Evolutionary conservation across 2,329 filamentous ascomycete genomes (phyloP).

Genomic region (Neonectria magnoliae): DNA sequence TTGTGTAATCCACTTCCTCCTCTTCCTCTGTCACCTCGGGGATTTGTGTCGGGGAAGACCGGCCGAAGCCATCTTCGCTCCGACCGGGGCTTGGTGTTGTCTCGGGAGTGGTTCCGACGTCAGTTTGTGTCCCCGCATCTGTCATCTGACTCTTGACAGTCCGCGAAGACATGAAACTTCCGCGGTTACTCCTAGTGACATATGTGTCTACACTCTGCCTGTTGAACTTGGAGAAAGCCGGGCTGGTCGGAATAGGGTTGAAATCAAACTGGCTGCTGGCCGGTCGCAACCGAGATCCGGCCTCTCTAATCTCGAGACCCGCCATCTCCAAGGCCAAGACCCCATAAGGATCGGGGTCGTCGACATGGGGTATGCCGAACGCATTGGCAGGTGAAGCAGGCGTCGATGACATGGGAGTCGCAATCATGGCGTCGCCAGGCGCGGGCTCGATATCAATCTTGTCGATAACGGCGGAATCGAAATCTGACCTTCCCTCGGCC

Average conservation of each 20-base stretch:
- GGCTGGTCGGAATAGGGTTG: constrained; percentile 79
- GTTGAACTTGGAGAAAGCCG: constrained; percentile 67
- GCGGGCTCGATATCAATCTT: constrained; percentile 72
- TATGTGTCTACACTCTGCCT: constrained; percentile 76
- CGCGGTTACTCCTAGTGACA: constrained; percentile 69
- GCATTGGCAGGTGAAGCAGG: constrained; percentile 54
- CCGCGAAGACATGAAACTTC: constrained; percentile 78
- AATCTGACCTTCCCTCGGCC: constrained; percentile 83
- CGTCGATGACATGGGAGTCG: constrained; percentile 53
- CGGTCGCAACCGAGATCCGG: constrained; percentile 76
- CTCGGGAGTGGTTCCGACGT: constrained; percentile 61
- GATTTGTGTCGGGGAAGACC: constrained; percentile 53
- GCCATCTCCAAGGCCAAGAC: constrained; percentile 91
- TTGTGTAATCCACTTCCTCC: constrained; percentile 68
- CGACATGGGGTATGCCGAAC: constrained; percentile 81
- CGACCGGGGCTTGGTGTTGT: constrained; percentile 65
- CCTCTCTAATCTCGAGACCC: constrained; percentile 88
- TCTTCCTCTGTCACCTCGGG: constrained; percentile 55
- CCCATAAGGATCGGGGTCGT: constrained; percentile 92
- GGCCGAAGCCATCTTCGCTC: constrained; percentile 61
- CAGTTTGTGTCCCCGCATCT: constrained; percentile 73
- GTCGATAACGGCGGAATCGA: constrained; percentile 74
- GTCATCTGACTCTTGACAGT: constrained; percentile 78
- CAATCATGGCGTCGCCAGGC: constrained; percentile 76
- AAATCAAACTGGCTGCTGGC: constrained; percentile 85